Evolutionary conservation across 257 asterid genomes (phyloP).

Genomic region (Scutellaria minor): DNA sequence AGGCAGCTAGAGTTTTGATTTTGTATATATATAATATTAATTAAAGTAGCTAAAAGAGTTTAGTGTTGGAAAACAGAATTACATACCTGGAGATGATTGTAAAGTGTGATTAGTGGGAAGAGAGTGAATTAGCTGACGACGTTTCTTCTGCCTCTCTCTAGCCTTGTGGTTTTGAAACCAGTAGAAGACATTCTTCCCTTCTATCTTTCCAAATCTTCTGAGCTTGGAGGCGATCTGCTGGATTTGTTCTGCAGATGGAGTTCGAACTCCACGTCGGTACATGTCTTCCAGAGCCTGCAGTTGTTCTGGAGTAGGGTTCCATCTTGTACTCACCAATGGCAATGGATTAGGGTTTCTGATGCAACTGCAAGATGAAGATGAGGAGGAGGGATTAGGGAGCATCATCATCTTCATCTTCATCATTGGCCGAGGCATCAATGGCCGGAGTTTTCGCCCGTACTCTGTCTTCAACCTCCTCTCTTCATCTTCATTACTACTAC

Average conservation of each 20-base stretch:
- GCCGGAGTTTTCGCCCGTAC: constrained; percentile 39
- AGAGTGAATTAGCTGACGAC: constrained; percentile 49
- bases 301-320: constrained; percentile 93
- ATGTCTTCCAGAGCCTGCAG: constrained; percentile 73
- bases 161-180: constrained; percentile 91
- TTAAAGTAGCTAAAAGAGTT: too few species aligned
- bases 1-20: too few species aligned
- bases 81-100: too few species aligned
- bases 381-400: not conserved
- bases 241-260: constrained; percentile 85
- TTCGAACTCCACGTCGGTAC: constrained; percentile 66
- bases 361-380: constrained; percentile 31
- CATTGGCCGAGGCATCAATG: constrained; percentile 46
- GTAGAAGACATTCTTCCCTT: constrained; percentile 84
- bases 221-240: constrained; percentile 70
- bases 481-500: not conserved
- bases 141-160: constrained; percentile 80
- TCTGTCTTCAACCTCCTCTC: constrained; percentile 18
- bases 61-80: too few species aligned
- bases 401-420: not conserved
- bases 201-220: constrained; percentile 69
- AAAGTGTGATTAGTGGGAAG: too few species aligned
- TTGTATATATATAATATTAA: too few species aligned
- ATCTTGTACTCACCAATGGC: constrained; percentile 62
- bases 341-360: constrained; percentile 44